Base-by-base conservation (phyloP, 306 rosid species). In the Rubus parviflorus region DNA sequence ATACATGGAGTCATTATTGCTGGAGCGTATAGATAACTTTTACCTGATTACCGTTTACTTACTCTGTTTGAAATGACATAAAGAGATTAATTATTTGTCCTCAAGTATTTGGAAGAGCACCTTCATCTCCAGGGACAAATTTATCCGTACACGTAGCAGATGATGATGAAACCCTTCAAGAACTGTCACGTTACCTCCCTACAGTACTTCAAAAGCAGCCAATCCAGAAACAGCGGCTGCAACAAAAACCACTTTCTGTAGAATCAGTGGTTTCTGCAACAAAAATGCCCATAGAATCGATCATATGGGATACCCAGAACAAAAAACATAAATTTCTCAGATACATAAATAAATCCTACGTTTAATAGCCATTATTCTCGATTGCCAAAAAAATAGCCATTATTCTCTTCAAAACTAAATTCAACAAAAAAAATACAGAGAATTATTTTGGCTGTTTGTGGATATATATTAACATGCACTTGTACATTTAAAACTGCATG, bases 51-150 rank as follows among this genome's bases (percentile, higher is more conserved):
- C 77, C 75, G 83, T 81, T 82, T 62, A 72, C 67, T n/a, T 19
- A 52, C 45, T 41, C 65, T 84, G 81, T 48, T 73, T 2, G 91
- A 90, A 77, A 38, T 72, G 89, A 87, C 91, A 75, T 87, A 90
- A 90, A 88, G 89, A 62, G 67, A 8, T 74, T 19, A 35, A 14
- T 16, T 6, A 35, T 77, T 82, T 90, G 91, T 90, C 87, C 43
- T 66, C 23, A 77, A 77, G 81, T 78, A 70, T 87, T 87, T 90
- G 93, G 85, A 83, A 82, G 79, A 81, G 81, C 82, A 82, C 83
- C 80, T 47, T 1, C 19, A 58, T 25, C 51, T 23, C 3, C 37
- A 45, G 30, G 38, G 57, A 0, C 47, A 42, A 70, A 73, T 16
- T 75, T 12, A 23, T 0, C 82, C 91, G 61, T 80, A 76, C 82